These are phyloP conservation scores for Quercus lobata DNA, from an alignment of 331 rosid species.

Conservation along the genomic window DNA sequence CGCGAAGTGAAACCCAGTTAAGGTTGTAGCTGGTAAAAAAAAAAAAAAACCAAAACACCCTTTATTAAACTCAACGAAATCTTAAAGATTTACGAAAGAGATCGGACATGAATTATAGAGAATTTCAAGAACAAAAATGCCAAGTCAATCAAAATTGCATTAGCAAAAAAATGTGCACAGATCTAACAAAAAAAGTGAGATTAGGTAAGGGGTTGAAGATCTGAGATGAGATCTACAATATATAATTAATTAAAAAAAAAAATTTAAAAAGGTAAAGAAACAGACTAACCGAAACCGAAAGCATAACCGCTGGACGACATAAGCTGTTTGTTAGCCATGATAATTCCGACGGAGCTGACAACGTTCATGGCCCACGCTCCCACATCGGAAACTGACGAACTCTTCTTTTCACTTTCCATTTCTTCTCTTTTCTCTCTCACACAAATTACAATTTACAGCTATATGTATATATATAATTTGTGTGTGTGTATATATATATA, in stretches of 20 bases:
- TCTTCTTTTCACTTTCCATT: constrained; percentile 65
- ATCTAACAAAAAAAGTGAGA: no score
- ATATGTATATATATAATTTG: no score
- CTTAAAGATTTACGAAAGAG: no score
- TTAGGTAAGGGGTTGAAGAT: neutral
- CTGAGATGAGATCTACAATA: constrained; percentile 22
- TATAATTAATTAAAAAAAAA: constrained; percentile 11
- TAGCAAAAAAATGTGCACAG: no score
- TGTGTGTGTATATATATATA: neutral
- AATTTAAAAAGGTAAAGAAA: neutral
- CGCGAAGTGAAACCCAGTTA: constrained; percentile 78
- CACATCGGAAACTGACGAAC: constrained; percentile 60
- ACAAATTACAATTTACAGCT: neutral
- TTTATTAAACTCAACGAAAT: no score
- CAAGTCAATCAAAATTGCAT: no score
- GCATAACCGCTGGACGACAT: constrained; percentile 75
- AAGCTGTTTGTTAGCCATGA: constrained; percentile 91
- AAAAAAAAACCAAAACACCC: neutral
- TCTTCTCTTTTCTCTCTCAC: neutral
- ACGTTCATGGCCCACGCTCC: constrained; percentile 98
- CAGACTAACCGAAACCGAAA: constrained; percentile 59
- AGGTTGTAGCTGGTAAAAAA: constrained; percentile 48
- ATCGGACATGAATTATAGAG: no score
- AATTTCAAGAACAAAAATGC: no score
- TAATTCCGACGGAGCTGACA: constrained; percentile 86